Evolutionary conservation across 495 filamentous ascomycete genomes (phyloP).

Genomic region (Penicillium longicatenatum): DNA sequence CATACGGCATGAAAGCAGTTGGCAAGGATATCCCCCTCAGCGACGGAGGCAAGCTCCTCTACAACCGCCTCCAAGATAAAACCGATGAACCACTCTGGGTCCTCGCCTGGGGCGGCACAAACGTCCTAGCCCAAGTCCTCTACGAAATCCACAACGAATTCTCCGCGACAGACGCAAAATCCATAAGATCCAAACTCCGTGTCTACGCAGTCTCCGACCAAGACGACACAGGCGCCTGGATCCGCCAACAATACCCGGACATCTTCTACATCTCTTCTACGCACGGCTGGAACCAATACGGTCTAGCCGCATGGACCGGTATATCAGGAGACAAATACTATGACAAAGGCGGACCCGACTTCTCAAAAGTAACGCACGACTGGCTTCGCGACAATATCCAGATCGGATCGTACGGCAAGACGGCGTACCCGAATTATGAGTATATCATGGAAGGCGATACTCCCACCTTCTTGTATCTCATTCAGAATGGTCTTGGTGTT

Average conservation of each 20-base stretch:
- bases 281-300: constrained; percentile 52
- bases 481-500: constrained; percentile 50
- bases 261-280: constrained; percentile 49
- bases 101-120: constrained; percentile 51
- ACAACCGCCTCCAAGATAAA: constrained; percentile 29
- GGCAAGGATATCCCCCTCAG: constrained; percentile 32
- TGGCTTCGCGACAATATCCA: constrained; percentile 52
- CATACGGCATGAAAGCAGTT: constrained; percentile 38
- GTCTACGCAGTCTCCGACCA: constrained; percentile 54
- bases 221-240: constrained; percentile 52
- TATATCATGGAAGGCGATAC: constrained; percentile 52
- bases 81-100: constrained; percentile 43
- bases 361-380: constrained; percentile 35
- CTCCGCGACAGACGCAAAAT: constrained; percentile 28
- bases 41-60: constrained; percentile 43
- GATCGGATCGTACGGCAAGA: constrained; percentile 39
- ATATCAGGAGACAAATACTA: constrained; percentile 48
- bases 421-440: constrained; percentile 41
- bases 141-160: constrained; percentile 31
- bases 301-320: constrained; percentile 48
- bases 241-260: constrained; percentile 45
- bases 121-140: constrained; percentile 47
- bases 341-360: constrained; percentile 48
- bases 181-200: constrained; percentile 39
- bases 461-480: constrained; percentile 47